Evolutionary conservation across 1,284 basidiomycete species (phyloP), one percentile per base, ranked within the genome.

Genomic region (Gymnopus androsaceus): DNA sequence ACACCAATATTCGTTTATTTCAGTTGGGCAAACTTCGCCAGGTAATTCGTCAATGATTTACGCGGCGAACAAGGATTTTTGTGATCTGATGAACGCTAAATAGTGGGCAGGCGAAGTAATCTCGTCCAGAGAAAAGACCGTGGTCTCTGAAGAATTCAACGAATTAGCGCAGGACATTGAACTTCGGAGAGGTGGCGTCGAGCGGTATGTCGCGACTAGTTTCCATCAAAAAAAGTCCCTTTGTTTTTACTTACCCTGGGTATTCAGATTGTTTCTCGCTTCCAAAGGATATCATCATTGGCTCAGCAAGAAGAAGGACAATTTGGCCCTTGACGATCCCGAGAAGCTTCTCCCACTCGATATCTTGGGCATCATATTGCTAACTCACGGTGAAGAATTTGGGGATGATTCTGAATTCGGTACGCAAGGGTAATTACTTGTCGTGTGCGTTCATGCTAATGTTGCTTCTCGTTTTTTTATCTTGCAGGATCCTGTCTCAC

Each of bases 71-170:
- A n/a, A n/a, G n/a, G n/a, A n/a, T n/a, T n/a, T n/a, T n/a, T n/a
- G n/a, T n/a, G n/a, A n/a, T n/a, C n/a, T n/a, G n/a, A n/a, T n/a
- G n/a, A n/a, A n/a, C n/a, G n/a, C n/a, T n/a, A n/a, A n/a, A n/a
- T n/a, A 88, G 84, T 88, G 86, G 86, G 86, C 85, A n/a, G 86
- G 84, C 19, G 87, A 88, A 68, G 83, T 87, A 60, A 88, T 92
- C 36, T 84, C 87, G 47, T 81, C 84, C 14, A 79, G 82, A 56
- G 87, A 89, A 57, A 90, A 86, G 74, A 83, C 85, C 1, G 69
- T 80, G 46, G 76, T 84, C 37, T 81, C 83, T 2, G 80, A 81
- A 28, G 87, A 88, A 57, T 87, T 91, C 67, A 75, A 72, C 33
- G 84, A 84, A 37, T 75, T 88, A 45, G 87, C 90, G 69, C 75